Evolutionary conservation across 164 flowering plant species (phyloP).

Genomic region (Stephania japonica): DNA sequence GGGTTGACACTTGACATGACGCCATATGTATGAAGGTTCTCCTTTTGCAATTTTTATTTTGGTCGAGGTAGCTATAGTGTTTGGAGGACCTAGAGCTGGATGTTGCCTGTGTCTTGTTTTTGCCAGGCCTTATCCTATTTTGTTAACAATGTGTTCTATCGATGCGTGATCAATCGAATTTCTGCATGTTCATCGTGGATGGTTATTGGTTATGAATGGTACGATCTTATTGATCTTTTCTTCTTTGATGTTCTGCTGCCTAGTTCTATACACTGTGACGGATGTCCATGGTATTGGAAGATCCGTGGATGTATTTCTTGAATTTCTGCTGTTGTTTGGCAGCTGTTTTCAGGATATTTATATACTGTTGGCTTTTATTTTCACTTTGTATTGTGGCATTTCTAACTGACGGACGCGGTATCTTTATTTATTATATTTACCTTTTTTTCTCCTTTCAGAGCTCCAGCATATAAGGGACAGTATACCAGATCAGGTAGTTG

Average conservation of each 20-base stretch:
- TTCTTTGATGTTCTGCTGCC: not conserved
- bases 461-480: constrained; percentile 91
- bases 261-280: not conserved
- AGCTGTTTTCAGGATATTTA: not conserved
- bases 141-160: not conserved
- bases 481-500: constrained; percentile 83
- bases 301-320: not conserved
- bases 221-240: not conserved
- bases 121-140: not conserved
- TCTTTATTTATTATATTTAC: not conserved
- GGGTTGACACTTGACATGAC: too few relatives aligned
- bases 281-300: not conserved
- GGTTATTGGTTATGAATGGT: not conserved
- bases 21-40: not conserved
- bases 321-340: not conserved
- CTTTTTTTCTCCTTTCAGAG: constrained; percentile 30
- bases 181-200: not conserved
- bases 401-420: not conserved
- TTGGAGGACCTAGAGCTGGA: not conserved
- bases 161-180: not conserved
- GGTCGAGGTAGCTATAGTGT: not conserved
- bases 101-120: not conserved
- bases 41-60: not conserved
- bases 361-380: not conserved
- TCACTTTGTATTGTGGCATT: not conserved